Base-by-base conservation (phyloP, 768 basidiomycete genomes). In the Leccinum olivaceopallidum region DNA sequence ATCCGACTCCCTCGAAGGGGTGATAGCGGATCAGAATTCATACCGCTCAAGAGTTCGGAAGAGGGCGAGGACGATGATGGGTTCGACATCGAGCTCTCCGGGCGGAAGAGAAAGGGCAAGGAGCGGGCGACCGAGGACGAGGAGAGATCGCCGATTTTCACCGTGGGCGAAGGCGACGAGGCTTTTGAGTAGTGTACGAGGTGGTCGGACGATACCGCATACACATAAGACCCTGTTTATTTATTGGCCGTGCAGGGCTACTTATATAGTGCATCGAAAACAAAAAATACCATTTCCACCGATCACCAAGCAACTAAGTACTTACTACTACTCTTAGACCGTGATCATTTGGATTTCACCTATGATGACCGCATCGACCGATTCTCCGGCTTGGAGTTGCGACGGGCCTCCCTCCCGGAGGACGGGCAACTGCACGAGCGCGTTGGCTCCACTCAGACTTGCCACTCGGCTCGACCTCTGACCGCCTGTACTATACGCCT, bases 401-500 rank as follows among this genome's bases (percentile, higher is more conserved):
- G 68, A 68, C n/a, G 71, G 72, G 12, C 73, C 75, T 8, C 69
- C 66, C 6, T 75, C 71, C 49, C 64, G 71, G 55, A 73, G 63
- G 34, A 78, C 71, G 3, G 92, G 93, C 22, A 95, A 70, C 22
- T 87, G 80, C 1, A 90, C 84, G 48, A 95, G 75, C 2, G 86
- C 93, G 70, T 95, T 94, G 16, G 92, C 92, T 2, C 88, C 88
- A 47, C 82, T 86, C 53, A 96, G 67, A 65, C 92, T 94, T 13
- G 88, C 88, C 5, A 89, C 87, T 24, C 91, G 80, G 67, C 89
- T 92, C 18, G 92, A 94, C 6, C 93, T 79, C 70, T 96, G 94
- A 0, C 92, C 91, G 24, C 94, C 94, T 0, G 94, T 95, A 57
- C 88, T 93, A 64, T 79, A 83, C 2, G 92, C 94, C 58, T 79